These are phyloP conservation scores for Neurospora crassa DNA, from an alignment of 2,329 filamentous ascomycete genomes.

Conservation along the genomic window DNA sequence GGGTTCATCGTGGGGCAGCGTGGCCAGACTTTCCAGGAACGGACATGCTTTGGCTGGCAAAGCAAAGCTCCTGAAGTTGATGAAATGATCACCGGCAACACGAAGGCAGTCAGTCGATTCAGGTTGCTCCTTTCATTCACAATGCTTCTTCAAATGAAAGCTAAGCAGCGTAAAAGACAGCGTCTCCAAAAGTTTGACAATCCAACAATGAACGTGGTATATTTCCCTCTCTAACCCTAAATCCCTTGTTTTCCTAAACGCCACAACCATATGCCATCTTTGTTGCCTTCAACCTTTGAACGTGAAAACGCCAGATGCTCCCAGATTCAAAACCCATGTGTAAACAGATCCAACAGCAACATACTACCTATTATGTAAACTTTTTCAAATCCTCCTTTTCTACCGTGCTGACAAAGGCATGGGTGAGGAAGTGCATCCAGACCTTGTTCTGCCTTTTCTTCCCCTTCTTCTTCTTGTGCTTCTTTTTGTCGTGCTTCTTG, in stretches of 20 bases:
- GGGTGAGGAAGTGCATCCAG: slow-evolving; percentile 68
- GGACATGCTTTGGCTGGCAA: too few relatives aligned
- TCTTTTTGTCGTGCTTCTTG: slow-evolving; percentile 28
- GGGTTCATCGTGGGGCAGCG: background rate
- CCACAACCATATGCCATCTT: background rate
- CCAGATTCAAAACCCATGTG: background rate
- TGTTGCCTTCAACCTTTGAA: background rate
- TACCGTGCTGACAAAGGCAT: slow-evolving; percentile 72
- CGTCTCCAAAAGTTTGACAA: background rate
- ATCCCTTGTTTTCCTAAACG: background rate
- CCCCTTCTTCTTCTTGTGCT: slow-evolving; percentile 40
- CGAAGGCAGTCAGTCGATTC: background rate
- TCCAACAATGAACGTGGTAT: background rate
- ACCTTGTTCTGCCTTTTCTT: slow-evolving; percentile 52
- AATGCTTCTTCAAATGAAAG: background rate
- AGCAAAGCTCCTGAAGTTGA: background rate
- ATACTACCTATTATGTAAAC: slow-evolving; percentile 5
- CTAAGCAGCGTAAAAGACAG: background rate
- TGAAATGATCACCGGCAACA: background rate
- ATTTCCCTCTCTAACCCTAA: background rate
- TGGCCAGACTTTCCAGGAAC: background rate
- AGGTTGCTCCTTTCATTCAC: background rate
- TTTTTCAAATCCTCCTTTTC: slow-evolving; percentile 54
- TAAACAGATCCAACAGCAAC: background rate
- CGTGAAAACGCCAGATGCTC: slow-evolving; percentile 2